Base-by-base conservation (phyloP, 2,329 filamentous ascomycete species). In the Colletotrichum gloeosporioides region DNA sequence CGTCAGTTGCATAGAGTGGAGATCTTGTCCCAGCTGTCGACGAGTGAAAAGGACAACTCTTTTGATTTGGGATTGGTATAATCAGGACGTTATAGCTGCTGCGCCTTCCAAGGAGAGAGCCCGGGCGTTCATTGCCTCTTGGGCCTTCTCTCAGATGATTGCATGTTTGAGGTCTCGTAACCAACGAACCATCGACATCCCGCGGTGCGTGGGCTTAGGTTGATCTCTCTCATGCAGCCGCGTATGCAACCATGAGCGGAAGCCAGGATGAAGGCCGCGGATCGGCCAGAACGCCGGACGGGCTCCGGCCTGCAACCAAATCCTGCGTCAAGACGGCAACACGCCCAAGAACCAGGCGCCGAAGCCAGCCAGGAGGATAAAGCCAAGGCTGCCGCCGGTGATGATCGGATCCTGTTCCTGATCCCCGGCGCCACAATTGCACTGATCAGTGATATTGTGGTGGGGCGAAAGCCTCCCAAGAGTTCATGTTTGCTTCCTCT, bases 401-500 rank as follows among this genome's bases (percentile, higher is more conserved):
- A 39, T 36, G 4, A 39, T 34, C 69, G 36, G 49, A 18, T 32
- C 22, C 16, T 61, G 61, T 61, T 32, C 34, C 49, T 36, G 36
- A 34, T 36, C 15, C 32, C 34, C 29, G 32, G 59, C 63, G 63
- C 69, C 63, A 27, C 25, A 55, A 8, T 75, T 29, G 63, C 29
- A 34, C 27, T 31, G 32, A 57, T 67, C 67, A 63, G 63, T 59
- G 16, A 71, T 61, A 25, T 8, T 16, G 53, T 62, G 15, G 67
- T 29, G 62, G 69, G 44, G 53, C 55, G 44, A 27, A 59, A 65
- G 73, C 73, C 73, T 69, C n/a, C 62, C 44, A 18, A 9, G 39
- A 53, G 73, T 32, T 22, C 55, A 57, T 69, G 73, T 73, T 76
- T 76, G 73, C 70, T 53, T 73, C 70, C 7, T 65, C 18, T 39